A percentile compares a stretch with the other conserved stretches of the same genome.
phyloP scores from a whole-genome alignment of 1,284 basidiomycete species.

The Thecaphora thlaspeos region DNA sequence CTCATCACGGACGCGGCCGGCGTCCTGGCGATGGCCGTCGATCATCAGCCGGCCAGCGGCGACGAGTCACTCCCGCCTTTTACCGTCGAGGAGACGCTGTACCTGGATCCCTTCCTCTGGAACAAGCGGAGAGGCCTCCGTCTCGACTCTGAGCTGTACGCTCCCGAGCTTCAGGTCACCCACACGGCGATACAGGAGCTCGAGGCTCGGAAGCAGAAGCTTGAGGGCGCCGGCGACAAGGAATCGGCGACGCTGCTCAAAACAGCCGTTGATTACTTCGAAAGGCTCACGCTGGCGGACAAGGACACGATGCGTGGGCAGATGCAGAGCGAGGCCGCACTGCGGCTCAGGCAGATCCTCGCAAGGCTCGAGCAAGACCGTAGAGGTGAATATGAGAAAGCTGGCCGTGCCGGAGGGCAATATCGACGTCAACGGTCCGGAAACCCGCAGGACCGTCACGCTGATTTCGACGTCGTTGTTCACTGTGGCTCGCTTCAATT shows the following conservation, averaged over 20 bases:
- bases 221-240: conserved; percentile 14
- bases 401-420: too few relatives aligned
- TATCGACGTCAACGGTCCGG: too few relatives aligned
- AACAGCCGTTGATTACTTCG: conserved; percentile 27
- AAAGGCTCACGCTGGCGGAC: conserved; percentile 7
- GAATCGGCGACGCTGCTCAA: conserved; percentile 9
- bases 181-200: conserved; percentile 15
- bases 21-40: conserved; percentile 22
- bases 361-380: conserved; percentile 17
- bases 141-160: conserved; percentile 20
- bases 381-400: too few relatives aligned
- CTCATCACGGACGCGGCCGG: conserved; percentile 20
- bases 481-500: too few relatives aligned
- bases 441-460: too few relatives aligned
- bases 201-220: conserved; percentile 17
- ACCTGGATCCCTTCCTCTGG: conserved; percentile 38
- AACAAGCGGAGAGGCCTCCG: conserved; percentile 23
- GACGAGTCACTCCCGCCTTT: conserved; percentile 8
- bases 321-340: conserved; percentile 17
- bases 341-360: conserved; percentile 16
- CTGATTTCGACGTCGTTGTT: too few relatives aligned
- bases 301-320: conserved; percentile 15
- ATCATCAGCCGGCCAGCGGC: conserved; percentile 10
- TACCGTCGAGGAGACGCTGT: conserved; percentile 20
- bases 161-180: conserved; percentile 14